Evolutionary conservation across 495 filamentous ascomycete species (phyloP).

Genomic region (Annulohypoxylon moriforme): DNA sequence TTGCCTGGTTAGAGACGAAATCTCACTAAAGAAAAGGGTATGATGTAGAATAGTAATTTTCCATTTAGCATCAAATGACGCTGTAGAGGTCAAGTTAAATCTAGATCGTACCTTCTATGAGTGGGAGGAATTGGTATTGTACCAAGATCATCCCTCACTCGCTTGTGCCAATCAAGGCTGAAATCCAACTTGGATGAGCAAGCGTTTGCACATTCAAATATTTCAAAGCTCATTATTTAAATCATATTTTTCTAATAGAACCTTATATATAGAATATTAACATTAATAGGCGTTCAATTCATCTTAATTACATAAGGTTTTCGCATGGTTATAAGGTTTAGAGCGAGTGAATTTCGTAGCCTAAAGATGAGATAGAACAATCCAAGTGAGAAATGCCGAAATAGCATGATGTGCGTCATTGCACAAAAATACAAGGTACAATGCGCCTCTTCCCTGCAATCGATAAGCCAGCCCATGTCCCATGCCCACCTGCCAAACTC

Average conservation of each 20-base stretch:
- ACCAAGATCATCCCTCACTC: neutral
- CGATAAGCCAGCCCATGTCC: conserved; percentile 34
- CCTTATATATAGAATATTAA: neutral
- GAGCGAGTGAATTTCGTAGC: neutral
- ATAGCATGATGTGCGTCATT: conserved; percentile 18
- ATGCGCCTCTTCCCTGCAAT: conserved; percentile 23
- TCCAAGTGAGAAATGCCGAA: neutral
- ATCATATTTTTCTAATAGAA: neutral
- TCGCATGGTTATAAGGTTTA: neutral
- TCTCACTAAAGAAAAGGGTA: neutral
- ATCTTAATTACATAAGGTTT: neutral
- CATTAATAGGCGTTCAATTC: too few relatives aligned
- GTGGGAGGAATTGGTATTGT: neutral
- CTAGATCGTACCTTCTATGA: neutral
- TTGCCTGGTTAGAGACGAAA: neutral
- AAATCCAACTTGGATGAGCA: neutral
- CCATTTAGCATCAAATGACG: neutral
- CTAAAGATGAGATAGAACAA: too few relatives aligned
- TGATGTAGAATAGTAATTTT: neutral
- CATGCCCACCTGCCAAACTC: conserved; percentile 29
- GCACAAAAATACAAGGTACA: neutral
- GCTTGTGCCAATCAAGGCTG: neutral
- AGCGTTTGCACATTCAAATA: neutral
- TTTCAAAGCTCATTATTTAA: neutral
- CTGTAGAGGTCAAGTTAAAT: neutral